Evolutionary conservation across 108 stramenopile species (phyloP), one percentile per base, ranked within the genome.

Genomic region (Seminavis robusta): DNA sequence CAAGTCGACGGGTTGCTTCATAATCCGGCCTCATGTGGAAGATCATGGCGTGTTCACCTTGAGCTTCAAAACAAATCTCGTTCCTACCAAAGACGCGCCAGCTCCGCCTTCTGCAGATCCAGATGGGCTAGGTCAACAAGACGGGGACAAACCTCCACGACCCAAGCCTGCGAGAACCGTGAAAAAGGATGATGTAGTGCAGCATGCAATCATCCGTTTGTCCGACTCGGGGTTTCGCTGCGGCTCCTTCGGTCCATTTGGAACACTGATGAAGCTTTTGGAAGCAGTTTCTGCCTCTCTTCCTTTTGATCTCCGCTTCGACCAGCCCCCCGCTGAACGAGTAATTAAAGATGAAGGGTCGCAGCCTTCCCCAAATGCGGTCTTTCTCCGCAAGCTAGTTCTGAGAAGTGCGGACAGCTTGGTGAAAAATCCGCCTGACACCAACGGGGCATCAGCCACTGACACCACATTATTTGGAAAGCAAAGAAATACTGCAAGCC

Each of bases 181-280:
- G 16, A 79, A 74, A 41, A 71, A 63, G 0, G 83, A 92, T 44
- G 85, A 88, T 56, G 77, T 88, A 37, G 92, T 94, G 2, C 92
- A 94, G 51, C 92, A 94, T 61, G 92, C 92, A 17, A 88, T 94
- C 17, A 63, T 94, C 43, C 79, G 92, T 1, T 70, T 94, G 13
- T 81, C 88, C 16, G 88, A 90, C 59, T 83, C 84, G 36, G 92
- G 92, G 0, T 94, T 90, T 44, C 67, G 88, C 20, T 94, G 92
- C 45, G 92, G 92, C 7, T 94, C 92, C 10, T 94, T 90, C 65
- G 92, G 92, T 43, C 92, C 92, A 20, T 90, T 81, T 49, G 65
- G 80, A 8, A 82, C 77, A 3, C 63, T 94, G 17, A 67, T 83
- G 51, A 83, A 79, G 61, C 75, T 94, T 16, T 66, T 94, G 19